Conservation (phyloP, 257 asterid species). For the Haberlea rhodopensis region DNA sequence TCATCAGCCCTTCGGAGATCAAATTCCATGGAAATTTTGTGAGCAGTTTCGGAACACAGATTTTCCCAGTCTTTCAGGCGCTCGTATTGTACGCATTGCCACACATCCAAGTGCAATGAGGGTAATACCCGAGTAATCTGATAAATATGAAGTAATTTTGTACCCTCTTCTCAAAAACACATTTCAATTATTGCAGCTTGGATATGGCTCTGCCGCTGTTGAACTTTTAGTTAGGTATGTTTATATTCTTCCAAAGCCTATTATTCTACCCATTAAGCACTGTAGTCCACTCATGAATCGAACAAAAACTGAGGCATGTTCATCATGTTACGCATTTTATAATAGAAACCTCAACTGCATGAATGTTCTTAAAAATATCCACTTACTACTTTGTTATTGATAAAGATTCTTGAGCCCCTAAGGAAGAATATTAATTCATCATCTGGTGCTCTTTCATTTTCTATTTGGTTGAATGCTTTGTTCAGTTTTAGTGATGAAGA, state of each 20-base stretch:
- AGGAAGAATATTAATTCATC: not conserved
- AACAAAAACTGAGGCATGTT: no score
- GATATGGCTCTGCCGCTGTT: conserved; percentile 87
- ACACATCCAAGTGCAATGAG: conserved; percentile 95
- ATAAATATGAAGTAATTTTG: conserved; percentile 15
- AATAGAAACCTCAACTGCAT: no score
- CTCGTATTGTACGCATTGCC: conserved; percentile 95
- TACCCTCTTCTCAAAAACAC: conserved; percentile 3
- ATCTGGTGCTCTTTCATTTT: not conserved
- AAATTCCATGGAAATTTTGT: conserved; percentile 93
- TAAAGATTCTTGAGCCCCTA: not conserved
- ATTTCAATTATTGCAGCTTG: conserved; percentile 56
- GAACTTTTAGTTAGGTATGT: conserved; percentile 73
- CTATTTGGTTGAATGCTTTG: no score
- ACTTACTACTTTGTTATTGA: not conserved
- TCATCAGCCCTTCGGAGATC: conserved; percentile 80
- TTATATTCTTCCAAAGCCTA: conserved; percentile 2
- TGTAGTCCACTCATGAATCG: no score
- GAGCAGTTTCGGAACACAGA: conserved; percentile 68
- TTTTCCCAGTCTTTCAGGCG: conserved; percentile 91
- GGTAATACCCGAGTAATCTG: conserved; percentile 46
- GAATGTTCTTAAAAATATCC: not conserved
- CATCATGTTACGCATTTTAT: no score
- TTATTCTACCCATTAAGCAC: conserved; percentile 24
- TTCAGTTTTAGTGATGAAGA: no score